phyloP scores from a whole-genome alignment of 352 stramenopile genomes.

The Blastocystis sp. region DNA sequence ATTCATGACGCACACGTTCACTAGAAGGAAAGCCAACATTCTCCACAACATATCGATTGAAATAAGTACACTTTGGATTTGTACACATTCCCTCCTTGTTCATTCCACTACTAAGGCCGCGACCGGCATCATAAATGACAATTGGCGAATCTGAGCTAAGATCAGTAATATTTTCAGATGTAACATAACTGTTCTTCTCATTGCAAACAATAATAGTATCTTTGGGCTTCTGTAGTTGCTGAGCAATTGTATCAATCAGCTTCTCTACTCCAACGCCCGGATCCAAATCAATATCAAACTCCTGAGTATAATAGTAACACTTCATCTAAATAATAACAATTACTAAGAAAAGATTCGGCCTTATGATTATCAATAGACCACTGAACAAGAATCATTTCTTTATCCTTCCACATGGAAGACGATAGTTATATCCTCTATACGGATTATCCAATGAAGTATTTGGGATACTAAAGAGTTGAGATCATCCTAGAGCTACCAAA shows the following conservation, averaged over 20 bases:
- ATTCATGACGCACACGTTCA: not conserved
- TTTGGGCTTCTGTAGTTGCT: not conserved
- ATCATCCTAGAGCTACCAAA: too few species aligned
- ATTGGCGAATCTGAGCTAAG: conserved; percentile 9
- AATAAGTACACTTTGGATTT: not conserved
- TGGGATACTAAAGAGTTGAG: too few species aligned
- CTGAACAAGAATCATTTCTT: too few species aligned
- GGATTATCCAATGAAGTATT: too few species aligned
- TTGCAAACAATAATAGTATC: not conserved
- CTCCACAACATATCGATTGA: not conserved
- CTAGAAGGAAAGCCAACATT: conserved; percentile 7
- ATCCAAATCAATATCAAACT: not conserved
- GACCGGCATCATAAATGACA: not conserved
- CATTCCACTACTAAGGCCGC: conserved; percentile 10
- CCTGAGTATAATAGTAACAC: not conserved
- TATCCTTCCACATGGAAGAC: too few species aligned
- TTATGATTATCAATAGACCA: not conserved
- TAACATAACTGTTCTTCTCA: not conserved
- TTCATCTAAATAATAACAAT: not conserved
- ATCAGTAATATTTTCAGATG: not conserved
- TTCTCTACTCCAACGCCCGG: not conserved
- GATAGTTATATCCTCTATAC: too few species aligned
- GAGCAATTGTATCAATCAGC: not conserved
- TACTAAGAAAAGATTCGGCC: not conserved
- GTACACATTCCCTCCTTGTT: conserved; percentile 34